Conservation (phyloP, 768 basidiomycete genomes). For the Polyporus arcularius region DNA sequence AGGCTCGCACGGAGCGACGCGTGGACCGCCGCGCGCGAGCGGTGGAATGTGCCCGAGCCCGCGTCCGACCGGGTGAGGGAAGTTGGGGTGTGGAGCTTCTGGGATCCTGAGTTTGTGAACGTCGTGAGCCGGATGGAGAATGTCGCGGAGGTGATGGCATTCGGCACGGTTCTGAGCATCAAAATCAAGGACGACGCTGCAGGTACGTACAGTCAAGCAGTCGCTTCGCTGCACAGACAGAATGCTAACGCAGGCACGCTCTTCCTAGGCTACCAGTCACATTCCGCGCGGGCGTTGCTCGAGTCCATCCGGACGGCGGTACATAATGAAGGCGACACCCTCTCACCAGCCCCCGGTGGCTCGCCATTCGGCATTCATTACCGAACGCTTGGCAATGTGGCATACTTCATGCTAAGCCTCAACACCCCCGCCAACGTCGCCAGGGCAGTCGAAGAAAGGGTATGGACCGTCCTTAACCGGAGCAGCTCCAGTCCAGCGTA, state of each 20-base stretch:
- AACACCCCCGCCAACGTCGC: slow-evolving; percentile 62
- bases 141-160: slow-evolving; percentile 80
- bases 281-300: slow-evolving; percentile 66
- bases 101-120: slow-evolving; percentile 74
- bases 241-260: background rate
- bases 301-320: slow-evolving; percentile 44
- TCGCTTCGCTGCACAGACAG: background rate
- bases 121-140: slow-evolving; percentile 54
- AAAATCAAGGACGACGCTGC: slow-evolving; percentile 59
- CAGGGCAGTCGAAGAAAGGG: slow-evolving; percentile 61
- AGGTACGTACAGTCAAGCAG: slow-evolving; percentile 59
- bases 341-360: slow-evolving; percentile 51
- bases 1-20: slow-evolving; percentile 44
- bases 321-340: slow-evolving; percentile 18
- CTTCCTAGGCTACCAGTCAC: slow-evolving; percentile 49
- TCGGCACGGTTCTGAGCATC: slow-evolving; percentile 85
- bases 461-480: slow-evolving; percentile 28
- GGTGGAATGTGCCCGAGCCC: slow-evolving; percentile 49
- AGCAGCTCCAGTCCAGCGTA: background rate
- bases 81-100: slow-evolving; percentile 77
- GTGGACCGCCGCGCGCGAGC: slow-evolving; percentile 60
- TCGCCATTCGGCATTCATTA: slow-evolving; percentile 74
- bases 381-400: slow-evolving; percentile 86
- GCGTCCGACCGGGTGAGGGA: slow-evolving; percentile 12
- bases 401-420: slow-evolving; percentile 91